A percentile compares a stretch with the other conserved stretches of the same genome.
phyloP scores from a whole-genome alignment of 2,329 filamentous ascomycete genomes.

The Metarhizium rileyi region DNA sequence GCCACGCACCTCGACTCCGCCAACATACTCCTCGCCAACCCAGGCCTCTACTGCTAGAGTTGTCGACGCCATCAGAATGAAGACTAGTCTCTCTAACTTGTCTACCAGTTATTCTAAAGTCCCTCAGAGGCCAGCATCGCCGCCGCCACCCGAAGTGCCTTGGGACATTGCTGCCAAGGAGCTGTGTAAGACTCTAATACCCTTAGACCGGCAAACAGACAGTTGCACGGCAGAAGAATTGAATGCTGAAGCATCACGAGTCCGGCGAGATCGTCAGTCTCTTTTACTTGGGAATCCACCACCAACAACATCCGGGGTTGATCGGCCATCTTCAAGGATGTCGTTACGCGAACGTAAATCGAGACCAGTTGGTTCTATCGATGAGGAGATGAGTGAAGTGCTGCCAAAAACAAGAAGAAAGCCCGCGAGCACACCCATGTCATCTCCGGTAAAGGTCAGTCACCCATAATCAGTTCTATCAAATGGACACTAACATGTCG shows the following conservation, averaged over 20 bases:
- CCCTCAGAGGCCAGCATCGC: constrained; percentile 39
- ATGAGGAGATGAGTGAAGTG: constrained; percentile 27
- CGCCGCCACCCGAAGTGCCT: constrained; percentile 69
- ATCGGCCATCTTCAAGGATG: constrained; percentile 49
- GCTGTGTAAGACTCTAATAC: constrained; percentile 73
- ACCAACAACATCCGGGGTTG: constrained; percentile 17
- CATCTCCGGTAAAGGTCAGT: constrained; percentile 21
- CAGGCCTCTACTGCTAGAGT: constrained; percentile 79
- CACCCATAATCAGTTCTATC: background rate
- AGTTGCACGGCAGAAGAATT: constrained; percentile 75
- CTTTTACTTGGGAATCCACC: constrained; percentile 25
- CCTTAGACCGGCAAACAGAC: constrained; percentile 59
- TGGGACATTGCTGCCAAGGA: constrained; percentile 82
- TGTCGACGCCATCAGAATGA: constrained; percentile 55
- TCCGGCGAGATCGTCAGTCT: constrained; percentile 55
- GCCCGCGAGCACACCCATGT: constrained; percentile 44
- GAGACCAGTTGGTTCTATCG: constrained; percentile 43
- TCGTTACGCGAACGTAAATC: constrained; percentile 64
- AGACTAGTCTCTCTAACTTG: constrained; percentile 51
- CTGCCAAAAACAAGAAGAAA: constrained; percentile 41
- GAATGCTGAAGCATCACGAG: constrained; percentile 54
- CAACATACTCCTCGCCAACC: constrained; percentile 80
- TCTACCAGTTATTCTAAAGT: constrained; percentile 14
- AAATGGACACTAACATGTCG: background rate
- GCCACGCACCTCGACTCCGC: constrained; percentile 43